Percentiles rank a stretch among this genome's conserved stretches.
Evolutionary conservation across 2,329 filamentous ascomycete genomes (phyloP).

Genomic region (Teratosphaeria destructans): DNA sequence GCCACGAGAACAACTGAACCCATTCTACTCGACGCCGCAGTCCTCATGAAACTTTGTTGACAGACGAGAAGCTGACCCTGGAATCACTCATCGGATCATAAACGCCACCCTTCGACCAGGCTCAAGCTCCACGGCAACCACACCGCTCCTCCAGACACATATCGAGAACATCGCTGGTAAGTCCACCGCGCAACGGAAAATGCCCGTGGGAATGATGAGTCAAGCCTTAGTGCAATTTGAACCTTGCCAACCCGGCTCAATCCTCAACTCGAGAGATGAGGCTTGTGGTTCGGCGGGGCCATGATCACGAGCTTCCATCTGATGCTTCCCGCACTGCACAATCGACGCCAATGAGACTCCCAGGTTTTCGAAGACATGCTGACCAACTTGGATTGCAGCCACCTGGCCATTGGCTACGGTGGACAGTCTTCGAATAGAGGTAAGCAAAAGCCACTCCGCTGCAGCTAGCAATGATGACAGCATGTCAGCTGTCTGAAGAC

Average conservation of each 20-base stretch:
- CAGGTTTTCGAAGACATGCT: neutral
- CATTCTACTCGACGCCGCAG: neutral
- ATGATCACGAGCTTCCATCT: neutral
- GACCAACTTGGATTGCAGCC: neutral
- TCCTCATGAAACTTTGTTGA: neutral
- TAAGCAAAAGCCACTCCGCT: neutral
- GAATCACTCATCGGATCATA: neutral
- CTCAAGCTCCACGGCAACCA: neutral
- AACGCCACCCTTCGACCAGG: neutral
- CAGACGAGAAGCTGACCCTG: neutral
- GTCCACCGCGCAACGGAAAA: neutral
- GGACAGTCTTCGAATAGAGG: neutral
- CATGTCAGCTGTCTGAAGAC: neutral
- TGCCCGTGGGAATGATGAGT: neutral
- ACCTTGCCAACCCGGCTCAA: neutral
- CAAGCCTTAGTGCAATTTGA: neutral
- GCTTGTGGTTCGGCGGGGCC: neutral
- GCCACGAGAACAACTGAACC: neutral
- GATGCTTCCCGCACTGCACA: neutral
- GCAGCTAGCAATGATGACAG: neutral
- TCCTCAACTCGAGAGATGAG: neutral
- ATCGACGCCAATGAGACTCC: neutral
- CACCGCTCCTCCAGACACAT: neutral
- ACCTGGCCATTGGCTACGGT: neutral
- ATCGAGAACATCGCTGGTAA: neutral